These are phyloP conservation scores for Amanita phalloides DNA, from an alignment of 768 basidiomycete genomes.

Conservation along the genomic window DNA sequence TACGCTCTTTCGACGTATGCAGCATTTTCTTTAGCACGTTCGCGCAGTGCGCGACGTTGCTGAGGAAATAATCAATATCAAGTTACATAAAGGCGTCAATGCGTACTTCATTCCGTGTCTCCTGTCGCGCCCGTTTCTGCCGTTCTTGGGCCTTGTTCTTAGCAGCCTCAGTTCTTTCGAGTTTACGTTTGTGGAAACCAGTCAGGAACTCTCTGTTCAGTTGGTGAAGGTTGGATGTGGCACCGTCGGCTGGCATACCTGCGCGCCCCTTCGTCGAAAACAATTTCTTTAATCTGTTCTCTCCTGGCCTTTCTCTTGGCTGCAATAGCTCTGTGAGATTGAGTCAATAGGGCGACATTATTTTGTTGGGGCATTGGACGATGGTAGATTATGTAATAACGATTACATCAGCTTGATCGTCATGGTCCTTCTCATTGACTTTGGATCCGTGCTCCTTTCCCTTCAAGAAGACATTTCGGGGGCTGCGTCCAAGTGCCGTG, in stretches of 20 bases:
- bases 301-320: slow-evolving; percentile 57
- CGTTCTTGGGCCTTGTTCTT: slow-evolving; percentile 64
- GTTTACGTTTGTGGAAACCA: slow-evolving; percentile 88
- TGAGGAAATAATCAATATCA: slow-evolving; percentile 20
- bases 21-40: slow-evolving; percentile 71
- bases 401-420: background rate
- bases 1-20: slow-evolving; percentile 69
- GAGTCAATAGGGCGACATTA: slow-evolving; percentile 1
- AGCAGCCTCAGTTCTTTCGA: slow-evolving; percentile 70
- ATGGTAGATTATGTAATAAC: background rate
- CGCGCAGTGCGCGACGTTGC: slow-evolving; percentile 71
- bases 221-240: slow-evolving; percentile 10
- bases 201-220: slow-evolving; percentile 73
- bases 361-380: background rate
- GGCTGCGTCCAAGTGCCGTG: no score
- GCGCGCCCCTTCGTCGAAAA: slow-evolving; percentile 83
- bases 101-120: slow-evolving; percentile 69
- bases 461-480: no score
- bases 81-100: slow-evolving; percentile 7
- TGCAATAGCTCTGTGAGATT: slow-evolving; percentile 29
- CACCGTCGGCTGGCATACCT: slow-evolving; percentile 32
- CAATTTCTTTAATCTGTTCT: slow-evolving; percentile 64
- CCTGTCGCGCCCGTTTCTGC: slow-evolving; percentile 66
- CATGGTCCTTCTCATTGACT: no score
- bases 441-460: no score